Evolutionary conservation across 768 basidiomycete genomes (phyloP), one percentile per base, ranked within the genome.

Genomic region (Leucocoprinus leucothites): DNA sequence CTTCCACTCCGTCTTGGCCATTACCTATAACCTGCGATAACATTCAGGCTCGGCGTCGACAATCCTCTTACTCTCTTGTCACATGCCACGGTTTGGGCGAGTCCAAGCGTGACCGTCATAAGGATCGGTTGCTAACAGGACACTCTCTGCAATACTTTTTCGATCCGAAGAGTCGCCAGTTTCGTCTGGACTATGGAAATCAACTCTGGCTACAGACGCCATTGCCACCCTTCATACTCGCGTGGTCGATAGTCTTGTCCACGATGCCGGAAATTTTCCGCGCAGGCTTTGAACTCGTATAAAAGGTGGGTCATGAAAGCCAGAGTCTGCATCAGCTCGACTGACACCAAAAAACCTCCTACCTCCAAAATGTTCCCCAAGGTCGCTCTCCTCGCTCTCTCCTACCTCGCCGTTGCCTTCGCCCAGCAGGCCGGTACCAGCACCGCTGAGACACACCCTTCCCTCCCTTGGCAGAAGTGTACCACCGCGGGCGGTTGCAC

Each of bases 401-500:
- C 69, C 46, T 55, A 65, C 45, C 56, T 62, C 22, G 62, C 74
- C 25, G 61, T 71, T 26, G 71, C 63, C 14, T 64, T 56, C 38
- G 77, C 63, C 56, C 78, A 78, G 61, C 76, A 78, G 58, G 70
- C 69, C 57, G 76, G 76, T 61, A 76, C 72, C 2, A 54, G 64
- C 18, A 68, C 65, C 7, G 65, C 76, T 18, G 78, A 79, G 62
- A 67, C 48, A 51, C 76, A 78, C 65, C 77, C 78, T 34, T 36
- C 60, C 14, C 68, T 79, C 35, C 61, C 68, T 47, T 67, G 65
- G 59, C 68, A 74, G 57, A 60, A 65, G 45, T 79, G 77, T 63
- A 70, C 73, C 21, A 58, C 62, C n/a, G 5, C 31, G 5, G 31
- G 31, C 5, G 63, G 65, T 26, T 74, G 74, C 69, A 63, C 60